Base-by-base conservation (phyloP, 441 rosid species). In the Bocquillonia castaneifolia region DNA sequence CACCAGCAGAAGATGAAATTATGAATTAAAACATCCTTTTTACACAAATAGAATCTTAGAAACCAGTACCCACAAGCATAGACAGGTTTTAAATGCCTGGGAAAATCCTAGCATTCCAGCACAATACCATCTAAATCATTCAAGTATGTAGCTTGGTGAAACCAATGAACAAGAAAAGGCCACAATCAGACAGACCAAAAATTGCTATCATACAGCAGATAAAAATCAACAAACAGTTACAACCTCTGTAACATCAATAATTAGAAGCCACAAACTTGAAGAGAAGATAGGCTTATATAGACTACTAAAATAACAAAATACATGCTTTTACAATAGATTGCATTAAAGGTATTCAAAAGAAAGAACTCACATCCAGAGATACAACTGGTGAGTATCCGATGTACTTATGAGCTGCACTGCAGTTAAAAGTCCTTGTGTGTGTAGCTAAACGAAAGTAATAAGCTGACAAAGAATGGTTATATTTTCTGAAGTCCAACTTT, bases 401-500 rank as follows among this genome's bases (percentile, higher is more conserved):
- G 79, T 83, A 83, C 76, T 81, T 85, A 69, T 68, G 82, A 66
- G 97, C 97, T 55, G 90, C 92, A 76, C 74, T 77, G 84, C 95
- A 86, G 77, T 86, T 85, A 73, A 91, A 89, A 75, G 96, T 89
- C 79, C 96, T 87, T 36, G 84, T 84, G 65, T 82, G 76, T 42
- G 91, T 79, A 78, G 96, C 91, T 77, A 88, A 47, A 59, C 80
- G 83, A 74, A 85, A 69, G 74, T 82, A 70, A 73, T 80, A 78
- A 66, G 84, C 82, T 67, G 88, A 80, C 60, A 80, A 53, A 48
- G 80, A 78, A 77, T 73, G 78, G 67, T 70, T 81, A 67, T 74
- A 73, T 63, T 67, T 79, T 68, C 55, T 69, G 67, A 76, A 69
- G 29, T 77, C 84, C 70, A 83, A 74, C 68, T 82, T 85, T 63